Evolutionary conservation across 768 basidiomycete species (phyloP), one percentile per base, ranked within the genome.

Genomic region (Pulveroboletus sp.): DNA sequence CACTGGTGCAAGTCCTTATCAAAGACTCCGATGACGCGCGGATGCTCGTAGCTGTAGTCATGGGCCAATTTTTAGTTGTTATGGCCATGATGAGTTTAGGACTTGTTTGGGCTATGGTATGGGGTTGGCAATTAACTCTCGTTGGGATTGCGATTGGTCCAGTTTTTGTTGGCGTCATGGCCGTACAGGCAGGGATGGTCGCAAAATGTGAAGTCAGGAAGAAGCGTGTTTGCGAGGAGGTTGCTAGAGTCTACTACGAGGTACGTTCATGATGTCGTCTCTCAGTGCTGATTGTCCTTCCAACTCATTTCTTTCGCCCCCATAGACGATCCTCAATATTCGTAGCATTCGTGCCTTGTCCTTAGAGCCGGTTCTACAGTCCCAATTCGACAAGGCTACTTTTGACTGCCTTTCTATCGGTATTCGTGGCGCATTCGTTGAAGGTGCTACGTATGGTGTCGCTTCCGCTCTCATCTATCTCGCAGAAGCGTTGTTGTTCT

Each of bases 41-140:
- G 18, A 76, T 79, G 30, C 73, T 99, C 40, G 76, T 97, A 53
- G 75, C 86, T 1, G 75, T 82, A 10, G 83, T 93, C 37, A 69
- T 87, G 40, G 80, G 80, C 0, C 89, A 94, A 62, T 72, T 75
- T 28, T 63, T 84, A 32, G 88, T 93, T 17, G 89, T 94, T 13
- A 52, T 69, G 8, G 73, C 86, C 13, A 96, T 97, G 93, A 76
- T 97, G 40, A 64, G 77, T 1, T 73, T 95, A 3, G 94, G 93
- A 8, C 68, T 98, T 17, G 63, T 88, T 15, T 99, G 96, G 95
- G 94, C 94, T 0, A 74, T 97, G 66, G 76, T 80, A 2, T 71
- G 78, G 28, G 91, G 92, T 0, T 99, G 95, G 96, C 84, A 96
- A 70, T 73, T 98, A 57, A 95, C 93, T 0, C 77, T 98, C 15